Evolutionary conservation across 306 rosid species (phyloP), one percentile per base, ranked within the genome.

Genomic region (Ochetophila trinervis): DNA sequence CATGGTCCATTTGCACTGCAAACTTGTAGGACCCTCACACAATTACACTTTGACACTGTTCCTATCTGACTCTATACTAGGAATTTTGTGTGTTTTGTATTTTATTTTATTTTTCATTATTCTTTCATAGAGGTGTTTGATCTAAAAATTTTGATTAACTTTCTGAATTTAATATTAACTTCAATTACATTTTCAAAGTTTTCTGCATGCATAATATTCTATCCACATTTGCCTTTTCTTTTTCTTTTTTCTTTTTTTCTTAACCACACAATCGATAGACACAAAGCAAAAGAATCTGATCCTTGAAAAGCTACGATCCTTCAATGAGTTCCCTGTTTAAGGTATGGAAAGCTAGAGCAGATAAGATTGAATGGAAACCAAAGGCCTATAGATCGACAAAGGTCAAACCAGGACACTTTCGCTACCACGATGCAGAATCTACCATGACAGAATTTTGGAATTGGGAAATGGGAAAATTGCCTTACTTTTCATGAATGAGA

Each of bases 251-350:
- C 22, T 62, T 65, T 36, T 57, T 27, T 32, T 71, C 89, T 75
- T 84, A 74, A 87, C 85, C 61, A 54, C 60, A 27, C 21, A 32
- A 57, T 42, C 34, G 71, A 65, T 75, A 92, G 98, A 87, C 76
- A 76, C 82, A 61, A 80, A 77, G 74, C 98, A 89, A 74, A 96
- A 92, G 80, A 75, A 17, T 49, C 54, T 82, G 80, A 87, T 92
- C 80, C 84, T 85, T 24, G 75, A 80, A 64, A 92, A 84, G 82
- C 78, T 92, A 73, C 78, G 72, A 66, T 85, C 87, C 55, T 74
- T 76, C 21, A 85, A 85, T 61, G 82, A 78, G 48, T 71, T 82
- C 52, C 61, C 85, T 62, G 83, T 78, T 20, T 64, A 71, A 75
- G 75, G 32, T 63, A 69, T 15, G 51, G 78, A 50, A 69, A 63